These are phyloP conservation scores for Mitragyna speciosa DNA, from an alignment of 257 asterid species.

Conservation along the genomic window DNA sequence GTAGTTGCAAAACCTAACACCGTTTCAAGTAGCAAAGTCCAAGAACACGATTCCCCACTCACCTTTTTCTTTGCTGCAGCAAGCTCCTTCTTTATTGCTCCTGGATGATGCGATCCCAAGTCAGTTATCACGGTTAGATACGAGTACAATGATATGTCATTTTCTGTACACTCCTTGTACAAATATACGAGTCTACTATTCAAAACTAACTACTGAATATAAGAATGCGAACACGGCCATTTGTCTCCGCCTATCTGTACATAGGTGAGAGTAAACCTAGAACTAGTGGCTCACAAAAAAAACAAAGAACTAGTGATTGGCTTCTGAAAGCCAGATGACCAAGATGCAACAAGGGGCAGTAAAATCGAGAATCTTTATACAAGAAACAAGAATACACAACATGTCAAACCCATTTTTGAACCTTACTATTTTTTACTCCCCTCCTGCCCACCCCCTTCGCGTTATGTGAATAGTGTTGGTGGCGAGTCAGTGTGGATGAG, in stretches of 20 bases:
- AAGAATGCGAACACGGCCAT: background rate
- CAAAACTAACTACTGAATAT: background rate
- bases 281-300: no score
- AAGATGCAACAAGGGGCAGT: background rate
- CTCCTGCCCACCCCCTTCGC: background rate
- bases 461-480: background rate
- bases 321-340: background rate
- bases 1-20: no score
- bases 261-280: background rate
- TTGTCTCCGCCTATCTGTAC: background rate
- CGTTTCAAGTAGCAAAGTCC: background rate
- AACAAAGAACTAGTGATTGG: background rate
- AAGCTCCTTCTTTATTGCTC: constrained; percentile 74
- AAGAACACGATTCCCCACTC: background rate
- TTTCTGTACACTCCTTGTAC: background rate
- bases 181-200: background rate
- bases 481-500: background rate
- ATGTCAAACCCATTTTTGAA: background rate
- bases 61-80: constrained; percentile 88
- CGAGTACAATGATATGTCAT: no score
- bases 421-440: background rate
- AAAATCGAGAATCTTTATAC: background rate
- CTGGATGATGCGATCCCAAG: constrained; percentile 33
- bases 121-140: background rate
- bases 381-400: background rate